These are phyloP conservation scores for Skeletonema grethae DNA, from an alignment of 108 stramenopile species.

Conservation along the genomic window DNA sequence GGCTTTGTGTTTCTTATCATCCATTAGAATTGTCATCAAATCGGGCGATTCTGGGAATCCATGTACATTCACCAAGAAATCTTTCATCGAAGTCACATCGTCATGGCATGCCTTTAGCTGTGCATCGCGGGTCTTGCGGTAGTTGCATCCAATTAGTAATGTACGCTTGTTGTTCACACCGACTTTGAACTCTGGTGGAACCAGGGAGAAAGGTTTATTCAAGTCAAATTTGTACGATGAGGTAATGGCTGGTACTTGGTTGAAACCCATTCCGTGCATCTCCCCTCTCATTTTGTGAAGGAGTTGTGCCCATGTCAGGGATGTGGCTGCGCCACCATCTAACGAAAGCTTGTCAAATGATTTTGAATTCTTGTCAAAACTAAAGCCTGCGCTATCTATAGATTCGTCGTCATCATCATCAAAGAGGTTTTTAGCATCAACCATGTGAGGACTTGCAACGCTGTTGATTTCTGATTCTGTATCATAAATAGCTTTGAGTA, in stretches of 20 bases:
- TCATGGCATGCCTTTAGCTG: slow-evolving; percentile 84
- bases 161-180: slow-evolving; percentile 67
- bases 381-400: slow-evolving; percentile 41
- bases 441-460: slow-evolving; percentile 16
- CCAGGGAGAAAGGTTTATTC: slow-evolving; percentile 68
- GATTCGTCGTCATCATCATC: slow-evolving; percentile 80
- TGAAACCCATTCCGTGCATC: slow-evolving; percentile 79
- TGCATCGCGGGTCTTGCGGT: slow-evolving; percentile 59
- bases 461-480: slow-evolving; percentile 64
- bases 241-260: slow-evolving; percentile 73
- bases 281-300: slow-evolving; percentile 85
- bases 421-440: slow-evolving; percentile 55
- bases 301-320: slow-evolving; percentile 74
- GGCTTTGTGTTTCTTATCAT: slow-evolving; percentile 71
- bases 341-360: slow-evolving; percentile 59
- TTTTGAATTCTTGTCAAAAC: slow-evolving; percentile 50
- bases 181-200: slow-evolving; percentile 69
- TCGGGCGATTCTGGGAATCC: slow-evolving; percentile 76
- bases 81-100: slow-evolving; percentile 86
- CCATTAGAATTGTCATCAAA: slow-evolving; percentile 76
- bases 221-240: slow-evolving; percentile 77
- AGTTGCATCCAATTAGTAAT: slow-evolving; percentile 86
- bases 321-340: slow-evolving; percentile 47
- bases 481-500: slow-evolving; percentile 89
- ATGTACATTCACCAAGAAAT: slow-evolving; percentile 88